Base-by-base conservation (phyloP, 148 eudicot genomes). In the Rhododendron mucronatum region DNA sequence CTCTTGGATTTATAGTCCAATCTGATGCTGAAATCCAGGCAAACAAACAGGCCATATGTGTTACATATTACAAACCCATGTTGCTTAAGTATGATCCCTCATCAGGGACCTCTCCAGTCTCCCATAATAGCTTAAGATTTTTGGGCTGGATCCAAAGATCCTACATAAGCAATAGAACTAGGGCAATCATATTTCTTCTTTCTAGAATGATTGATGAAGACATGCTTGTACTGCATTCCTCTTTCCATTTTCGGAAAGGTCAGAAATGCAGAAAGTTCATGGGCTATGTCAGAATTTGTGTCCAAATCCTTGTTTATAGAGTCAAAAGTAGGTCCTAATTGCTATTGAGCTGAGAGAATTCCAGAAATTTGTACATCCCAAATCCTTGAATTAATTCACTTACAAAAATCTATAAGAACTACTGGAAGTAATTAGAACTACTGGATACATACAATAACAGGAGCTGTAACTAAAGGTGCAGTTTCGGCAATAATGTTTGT, bases 391-490 rank as follows among this genome's bases (percentile, higher is more conserved):
- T 18, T 30, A 30, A 71, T 80, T 53, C 65, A 28, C 44, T 48
- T 16, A 2, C 12, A 55, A 84, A 84, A 55, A 57, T 45, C 18
- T 28, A 53, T 37, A 35, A 30, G 76, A 28, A 69, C 75, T 28
- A 28, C 75, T 69, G 44, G 50, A 10, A 41, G 45, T 76, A 57
- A 28, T 23, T 48, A 83, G 35, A 73, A 57, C 45, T 41, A 41
- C 45, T 41, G 81, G 45, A 78, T 61, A 28, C 94, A 85, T 95
- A 96, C 99, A 88, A 96, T 92, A 80, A 96, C 85, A 76, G 99
- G 98, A 88, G 92, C 89, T 81, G 95, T 90, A 87, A 95, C 80
- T n/a, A 93, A 86, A 75, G 99, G 98, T 76, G 90, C 85, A 67
- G 89, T 81, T 73, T 96, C 96, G 37, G 97, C 92, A 45, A 91